These are phyloP conservation scores for Pleurotus giganteus DNA, from an alignment of 768 basidiomycete genomes.

Conservation along the genomic window DNA sequence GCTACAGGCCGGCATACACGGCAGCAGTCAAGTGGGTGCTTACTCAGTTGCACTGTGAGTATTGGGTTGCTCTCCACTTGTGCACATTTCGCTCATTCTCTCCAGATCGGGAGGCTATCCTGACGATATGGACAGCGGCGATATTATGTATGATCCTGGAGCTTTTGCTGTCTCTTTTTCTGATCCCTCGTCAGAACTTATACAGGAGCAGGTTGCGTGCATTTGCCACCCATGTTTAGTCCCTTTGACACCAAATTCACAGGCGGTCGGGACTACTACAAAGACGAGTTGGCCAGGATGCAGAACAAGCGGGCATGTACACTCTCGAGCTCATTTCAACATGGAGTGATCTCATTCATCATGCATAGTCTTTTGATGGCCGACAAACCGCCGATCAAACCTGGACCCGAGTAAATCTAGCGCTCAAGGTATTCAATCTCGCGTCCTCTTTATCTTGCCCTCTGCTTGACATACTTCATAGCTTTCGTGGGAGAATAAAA, in stretches of 20 bases:
- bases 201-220: slow-evolving; percentile 35
- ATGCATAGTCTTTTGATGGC: slow-evolving; percentile 16
- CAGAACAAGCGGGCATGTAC: slow-evolving; percentile 20
- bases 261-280: neutral
- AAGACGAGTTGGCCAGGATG: neutral
- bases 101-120: slow-evolving; percentile 33
- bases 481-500: slow-evolving; percentile 27
- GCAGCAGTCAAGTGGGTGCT: slow-evolving; percentile 29
- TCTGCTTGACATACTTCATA: slow-evolving; percentile 10
- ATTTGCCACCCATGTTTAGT: neutral
- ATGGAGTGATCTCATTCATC: neutral
- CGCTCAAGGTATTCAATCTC: slow-evolving; percentile 24
- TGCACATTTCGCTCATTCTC: neutral
- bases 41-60: slow-evolving; percentile 34
- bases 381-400: slow-evolving; percentile 30
- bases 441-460: neutral
- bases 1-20: slow-evolving; percentile 37
- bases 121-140: slow-evolving; percentile 39
- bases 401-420: slow-evolving; percentile 33
- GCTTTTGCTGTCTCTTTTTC: neutral
- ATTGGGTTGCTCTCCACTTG: neutral
- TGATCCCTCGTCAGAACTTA: slow-evolving; percentile 27
- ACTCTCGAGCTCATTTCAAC: slow-evolving; percentile 15
- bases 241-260: neutral
- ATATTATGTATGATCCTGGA: slow-evolving; percentile 28